Evolutionary conservation across 2,329 filamentous ascomycete genomes (phyloP).

Genomic region (Lasiodiplodia theobromae): DNA sequence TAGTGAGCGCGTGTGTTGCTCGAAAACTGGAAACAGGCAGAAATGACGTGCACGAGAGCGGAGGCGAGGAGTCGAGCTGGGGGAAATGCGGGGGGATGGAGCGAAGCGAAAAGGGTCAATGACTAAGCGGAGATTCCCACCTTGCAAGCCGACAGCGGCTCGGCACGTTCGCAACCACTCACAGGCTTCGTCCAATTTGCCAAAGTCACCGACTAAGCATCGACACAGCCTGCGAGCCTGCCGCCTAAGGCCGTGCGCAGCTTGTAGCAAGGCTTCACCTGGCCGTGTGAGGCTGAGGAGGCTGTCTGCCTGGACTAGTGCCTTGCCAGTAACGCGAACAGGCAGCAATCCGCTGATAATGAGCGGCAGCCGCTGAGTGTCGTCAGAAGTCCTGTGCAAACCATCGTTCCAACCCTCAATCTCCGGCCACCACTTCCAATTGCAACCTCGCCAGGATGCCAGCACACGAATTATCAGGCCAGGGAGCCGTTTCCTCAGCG

Average conservation of each 20-base stretch:
- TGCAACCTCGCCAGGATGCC: constrained; percentile 5
- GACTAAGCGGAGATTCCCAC: constrained; percentile 1
- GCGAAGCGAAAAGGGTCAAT: not conserved
- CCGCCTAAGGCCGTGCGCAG: not conserved
- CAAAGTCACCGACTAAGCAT: not conserved
- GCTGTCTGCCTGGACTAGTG: not conserved
- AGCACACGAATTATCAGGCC: not conserved
- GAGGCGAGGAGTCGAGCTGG: not conserved
- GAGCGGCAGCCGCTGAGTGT: not conserved
- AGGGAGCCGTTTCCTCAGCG: not conserved
- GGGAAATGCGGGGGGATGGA: constrained; percentile 25
- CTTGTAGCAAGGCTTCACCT: not conserved
- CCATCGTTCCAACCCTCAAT: not conserved
- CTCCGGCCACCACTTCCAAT: not conserved
- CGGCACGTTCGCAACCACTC: too few relatives aligned
- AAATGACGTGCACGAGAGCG: constrained; percentile 12
- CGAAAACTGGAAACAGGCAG: constrained; percentile 14
- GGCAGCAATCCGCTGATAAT: constrained; percentile 17
- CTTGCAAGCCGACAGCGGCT: not conserved
- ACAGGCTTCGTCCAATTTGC: too few relatives aligned
- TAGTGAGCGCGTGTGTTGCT: not conserved
- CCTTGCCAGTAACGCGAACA: not conserved
- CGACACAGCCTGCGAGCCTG: not conserved
- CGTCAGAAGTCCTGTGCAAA: not conserved
- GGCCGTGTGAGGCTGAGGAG: not conserved